Evolutionary conservation across 2,329 filamentous ascomycete genomes (phyloP), one percentile per base, ranked within the genome.

Genomic region (Xylaria sp.): DNA sequence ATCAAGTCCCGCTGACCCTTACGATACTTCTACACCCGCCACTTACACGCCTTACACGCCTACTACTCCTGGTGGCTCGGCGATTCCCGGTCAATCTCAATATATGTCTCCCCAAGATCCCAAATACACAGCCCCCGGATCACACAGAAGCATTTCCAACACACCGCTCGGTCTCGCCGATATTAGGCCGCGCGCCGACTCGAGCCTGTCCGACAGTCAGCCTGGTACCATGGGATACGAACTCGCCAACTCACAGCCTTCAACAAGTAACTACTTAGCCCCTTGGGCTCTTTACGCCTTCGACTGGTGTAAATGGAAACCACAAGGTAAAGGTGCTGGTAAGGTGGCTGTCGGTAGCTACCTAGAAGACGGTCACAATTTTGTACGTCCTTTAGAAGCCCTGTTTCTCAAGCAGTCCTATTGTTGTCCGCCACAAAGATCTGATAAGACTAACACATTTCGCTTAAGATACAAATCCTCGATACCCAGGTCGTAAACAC

Each of bases 291-390:
- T 97, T 65, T 99, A 98, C 80, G 95, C 96, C 13, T 95, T 97
- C 76, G 96, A 99, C 83, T 99, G 96, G 96, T 99, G 96, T 84
- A 99, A 99, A 82, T 99, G 96, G 95, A 90, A 92, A 18, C 90
- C 95, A 2, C 89, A 94, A 76, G 90, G 82, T 76, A 90, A 90
- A 73, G 91, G 93, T 71, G 94, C 93, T 3, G 96, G 96, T 48
- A 98, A 98, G 82, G 88, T 99, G 75, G 96, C 96, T 13, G 87
- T 99, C 48, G 96, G 95, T 69, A 99, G 96, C 83, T 98, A 98
- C 80, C 84, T 98, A 61, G 96, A 99, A 82, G 96, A 99, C 81
- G 95, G 94, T 6, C 96, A 99, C 83, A 99, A 99, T 80, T 99
- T 97, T 85, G 94, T 97, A 84, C 76, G 88, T 81, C 15, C 15